Evolutionary conservation across 208 protist species (phyloP).

Genomic region (Wallacemonas sp.): DNA sequence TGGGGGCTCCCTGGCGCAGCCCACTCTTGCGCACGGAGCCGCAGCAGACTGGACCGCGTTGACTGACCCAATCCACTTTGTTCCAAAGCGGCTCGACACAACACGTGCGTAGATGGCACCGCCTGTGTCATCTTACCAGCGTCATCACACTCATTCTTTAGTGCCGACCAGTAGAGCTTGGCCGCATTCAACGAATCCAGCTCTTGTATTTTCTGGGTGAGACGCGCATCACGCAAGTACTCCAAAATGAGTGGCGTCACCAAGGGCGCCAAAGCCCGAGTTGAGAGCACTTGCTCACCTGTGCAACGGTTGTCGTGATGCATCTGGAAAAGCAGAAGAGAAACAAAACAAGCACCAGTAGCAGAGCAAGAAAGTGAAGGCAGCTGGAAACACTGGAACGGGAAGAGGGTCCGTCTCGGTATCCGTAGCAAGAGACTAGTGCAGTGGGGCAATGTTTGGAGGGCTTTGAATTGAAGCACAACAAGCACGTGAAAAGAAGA

Average conservation of each 20-base stretch:
- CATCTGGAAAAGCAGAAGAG: not conserved
- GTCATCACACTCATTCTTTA: not conserved
- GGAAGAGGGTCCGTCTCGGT: no score
- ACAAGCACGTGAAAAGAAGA: conserved; percentile 22
- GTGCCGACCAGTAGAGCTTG: not conserved
- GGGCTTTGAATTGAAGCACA: no score
- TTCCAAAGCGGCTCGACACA: conserved; percentile 2
- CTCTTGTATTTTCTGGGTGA: not conserved
- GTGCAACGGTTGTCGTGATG: no score
- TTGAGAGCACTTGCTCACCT: no score
- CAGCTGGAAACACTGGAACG: no score
- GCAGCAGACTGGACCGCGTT: not conserved
- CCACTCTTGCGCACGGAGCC: no score
- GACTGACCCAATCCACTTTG: not conserved
- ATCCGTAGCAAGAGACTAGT: no score
- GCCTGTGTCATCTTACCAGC: not conserved
- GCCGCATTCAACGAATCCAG: not conserved
- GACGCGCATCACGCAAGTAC: not conserved
- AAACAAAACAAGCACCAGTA: no score
- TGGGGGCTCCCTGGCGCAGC: no score
- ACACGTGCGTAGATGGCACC: not conserved
- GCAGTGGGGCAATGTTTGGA: no score
- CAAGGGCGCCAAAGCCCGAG: not conserved
- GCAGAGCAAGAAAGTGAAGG: no score
- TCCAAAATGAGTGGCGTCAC: not conserved